These are phyloP conservation scores for Luffa aegyptiaca DNA, from an alignment of 306 rosid species.

Conservation along the genomic window DNA sequence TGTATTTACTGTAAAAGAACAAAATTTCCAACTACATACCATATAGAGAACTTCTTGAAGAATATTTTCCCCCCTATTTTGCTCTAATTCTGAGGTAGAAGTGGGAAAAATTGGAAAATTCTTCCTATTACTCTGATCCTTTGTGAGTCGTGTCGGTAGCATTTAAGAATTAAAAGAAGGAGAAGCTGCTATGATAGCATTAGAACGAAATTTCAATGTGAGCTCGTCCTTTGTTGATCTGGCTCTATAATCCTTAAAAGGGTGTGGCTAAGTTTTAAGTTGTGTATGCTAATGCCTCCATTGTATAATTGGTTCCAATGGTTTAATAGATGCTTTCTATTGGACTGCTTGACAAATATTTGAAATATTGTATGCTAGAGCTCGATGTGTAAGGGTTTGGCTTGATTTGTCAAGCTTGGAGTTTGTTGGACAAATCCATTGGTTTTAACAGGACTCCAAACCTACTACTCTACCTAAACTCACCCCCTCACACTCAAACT, in stretches of 20 bases:
- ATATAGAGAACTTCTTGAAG: neutral
- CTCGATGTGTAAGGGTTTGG: neutral
- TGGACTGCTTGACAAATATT: neutral
- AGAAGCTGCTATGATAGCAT: neutral
- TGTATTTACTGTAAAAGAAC: neutral
- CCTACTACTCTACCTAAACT: no score
- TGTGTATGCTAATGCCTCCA: neutral
- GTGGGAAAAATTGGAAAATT: neutral
- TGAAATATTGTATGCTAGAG: neutral
- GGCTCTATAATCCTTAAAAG: neutral
- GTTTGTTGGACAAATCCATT: neutral
- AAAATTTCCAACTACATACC: neutral
- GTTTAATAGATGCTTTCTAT: neutral
- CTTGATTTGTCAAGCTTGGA: no score
- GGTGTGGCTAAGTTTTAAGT: neutral
- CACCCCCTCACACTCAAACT: neutral
- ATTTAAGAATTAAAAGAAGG: no score
- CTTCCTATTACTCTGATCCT: no score
- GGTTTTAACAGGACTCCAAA: neutral
- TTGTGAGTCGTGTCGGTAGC: neutral
- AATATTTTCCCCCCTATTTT: no score
- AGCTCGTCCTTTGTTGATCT: neutral
- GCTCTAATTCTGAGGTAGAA: neutral
- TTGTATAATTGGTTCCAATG: no score
- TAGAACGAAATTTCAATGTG: no score